Base-by-base conservation (phyloP, 2,329 filamentous ascomycete genomes). In the Aspergillus sp. region DNA sequence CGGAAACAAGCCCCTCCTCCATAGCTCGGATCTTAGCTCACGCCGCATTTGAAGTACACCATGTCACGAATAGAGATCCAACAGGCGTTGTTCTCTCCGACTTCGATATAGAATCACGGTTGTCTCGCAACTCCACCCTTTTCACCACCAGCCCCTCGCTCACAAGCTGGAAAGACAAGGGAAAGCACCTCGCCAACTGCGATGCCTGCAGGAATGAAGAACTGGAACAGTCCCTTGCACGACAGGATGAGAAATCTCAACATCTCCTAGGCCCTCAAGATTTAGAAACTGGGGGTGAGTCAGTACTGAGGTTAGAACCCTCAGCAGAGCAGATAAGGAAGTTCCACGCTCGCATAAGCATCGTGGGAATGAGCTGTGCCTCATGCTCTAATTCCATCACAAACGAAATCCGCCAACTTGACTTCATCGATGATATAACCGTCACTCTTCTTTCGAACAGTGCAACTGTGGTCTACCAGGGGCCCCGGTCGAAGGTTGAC, bases 301-400 rank as follows among this genome's bases (percentile, higher is more conserved):
- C 41, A 2, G 46, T 50, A 15, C 58, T 56, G 23, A 51, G 24
- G 15, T 14, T 52, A n/a, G 33, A 27, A 46, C 56, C 45, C 33
- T 6, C 44, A 6, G 17, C 53, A 14, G 35, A 41, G 40, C 23
- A 47, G 31, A 35, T 6, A 11, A 58, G 62, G 44, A 63, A 60
- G 45, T 74, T 66, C 49, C 65, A 41, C 37, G 70, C 74, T 4
- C 68, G 65, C 11, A 63, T 81, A 15, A 76, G 86, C 19, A 81
- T 92, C 41, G 84, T 82, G 27, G 89, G 89, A 52, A 91, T 92
- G 88, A 90, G 86, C 4, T 91, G 89, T 69, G 84, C 86, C 14
- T 82, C 87, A 12, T 92, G 89, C 66, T 81, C 81, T 53, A 87
- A 86, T 67, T 79, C 80, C 40, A 84, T 91, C 63, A 86, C 82